Conservation (phyloP, 768 basidiomycete species). For the Sporobolomyces phaffii region DNA sequence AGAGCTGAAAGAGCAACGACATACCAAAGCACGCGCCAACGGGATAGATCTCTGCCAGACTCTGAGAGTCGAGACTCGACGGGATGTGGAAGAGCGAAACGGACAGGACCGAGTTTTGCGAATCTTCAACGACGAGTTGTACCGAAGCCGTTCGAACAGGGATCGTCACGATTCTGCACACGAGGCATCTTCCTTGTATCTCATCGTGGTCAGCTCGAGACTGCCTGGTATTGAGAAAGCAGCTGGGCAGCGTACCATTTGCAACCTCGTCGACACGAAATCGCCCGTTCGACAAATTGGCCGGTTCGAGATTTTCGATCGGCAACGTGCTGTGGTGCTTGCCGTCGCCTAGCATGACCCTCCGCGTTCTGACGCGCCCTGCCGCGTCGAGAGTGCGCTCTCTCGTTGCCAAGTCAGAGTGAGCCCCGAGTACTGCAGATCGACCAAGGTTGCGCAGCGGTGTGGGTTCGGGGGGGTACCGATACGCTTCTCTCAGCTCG, state of each 20-base stretch:
- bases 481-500: not conserved
- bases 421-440: not conserved
- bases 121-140: conserved; percentile 27
- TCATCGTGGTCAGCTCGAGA: not conserved
- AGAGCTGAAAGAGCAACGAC: no score
- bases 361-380: not conserved
- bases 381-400: not conserved
- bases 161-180: not conserved
- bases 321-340: not conserved
- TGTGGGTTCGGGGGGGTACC: not conserved
- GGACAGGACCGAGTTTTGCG: not conserved
- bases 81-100: conserved; percentile 21
- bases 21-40: conserved; percentile 21
- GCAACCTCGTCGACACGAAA: not conserved
- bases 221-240: not conserved
- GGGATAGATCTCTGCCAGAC: conserved; percentile 10
- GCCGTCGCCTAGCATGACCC: not conserved
- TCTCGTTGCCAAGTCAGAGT: not conserved
- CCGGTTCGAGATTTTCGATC: not conserved
- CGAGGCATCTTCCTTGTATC: conserved; percentile 10
- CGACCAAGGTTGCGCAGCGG: not conserved
- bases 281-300: not conserved
- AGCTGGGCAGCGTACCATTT: not conserved
- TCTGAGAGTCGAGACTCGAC: not conserved
- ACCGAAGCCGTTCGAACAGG: conserved; percentile 6